Evolutionary conservation across 2,329 filamentous ascomycete species (phyloP), one percentile per base, ranked within the genome.

Genomic region (Diaporthe velutina): DNA sequence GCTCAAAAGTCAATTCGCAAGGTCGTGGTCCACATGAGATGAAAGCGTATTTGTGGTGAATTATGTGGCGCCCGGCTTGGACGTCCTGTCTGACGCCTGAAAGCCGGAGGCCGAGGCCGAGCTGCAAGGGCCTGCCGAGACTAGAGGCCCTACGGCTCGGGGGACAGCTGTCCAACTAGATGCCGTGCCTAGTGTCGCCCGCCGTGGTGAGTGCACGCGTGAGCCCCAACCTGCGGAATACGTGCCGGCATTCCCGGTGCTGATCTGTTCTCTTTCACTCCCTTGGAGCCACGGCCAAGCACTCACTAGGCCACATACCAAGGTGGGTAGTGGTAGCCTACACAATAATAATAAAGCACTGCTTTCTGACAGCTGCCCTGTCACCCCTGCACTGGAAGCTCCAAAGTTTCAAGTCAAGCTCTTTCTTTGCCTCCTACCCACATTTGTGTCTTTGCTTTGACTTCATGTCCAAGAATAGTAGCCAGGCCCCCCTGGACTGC

Each of bases 401-500:
- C 33, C 58, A 70, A 28, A 73, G 35, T 68, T 61, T 57, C 38
- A 28, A 68, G 64, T 54, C 35, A 61, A 54, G 28, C 33, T 57
- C 61, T 52, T 60, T 28, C 25, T 33, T 50, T 30, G 45, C 30
- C 64, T 68, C 64, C 15, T 12, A 58, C 45, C 55, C 74, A 70
- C 64, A 74, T 67, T 66, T 73, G 40, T 22, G 22, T 52, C 50
- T 70, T 38, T 64, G 55, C 60, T 66, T 54, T 54, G 42, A 61
- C 57, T 71, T 54, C 57, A 66, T 60, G 70, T 52, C 48, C 66
- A 70, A 58, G 71, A 52, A 33, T 58, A 72, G 54, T 42, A 73
- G 45, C 70, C 61, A 19, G 50, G 71, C 22, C 70, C 60, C 55
- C 45, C 55, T 68, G 52, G 52, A 58, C 71, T 76, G 72, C 72